Evolutionary conservation across 805 yeast species (phyloP).

Genomic region (Metschnikowia reukaufii): DNA sequence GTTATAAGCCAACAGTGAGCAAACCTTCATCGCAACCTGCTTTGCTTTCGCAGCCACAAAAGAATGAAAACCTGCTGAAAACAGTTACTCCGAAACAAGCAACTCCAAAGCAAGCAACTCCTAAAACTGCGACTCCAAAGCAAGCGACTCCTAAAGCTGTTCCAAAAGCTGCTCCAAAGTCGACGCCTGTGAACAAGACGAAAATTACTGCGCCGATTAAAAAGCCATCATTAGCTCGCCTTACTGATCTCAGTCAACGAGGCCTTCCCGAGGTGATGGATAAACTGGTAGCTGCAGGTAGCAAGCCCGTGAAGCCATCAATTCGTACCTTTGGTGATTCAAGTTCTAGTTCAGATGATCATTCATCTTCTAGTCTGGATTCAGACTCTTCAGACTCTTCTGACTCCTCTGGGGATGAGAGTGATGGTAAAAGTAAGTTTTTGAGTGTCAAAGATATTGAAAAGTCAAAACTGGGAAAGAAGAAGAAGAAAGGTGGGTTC

Average conservation of each 20-base stretch:
- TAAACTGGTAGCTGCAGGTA: background rate
- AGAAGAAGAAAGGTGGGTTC: slow-evolving; percentile 30
- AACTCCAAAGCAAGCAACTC: background rate
- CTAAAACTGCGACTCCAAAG: background rate
- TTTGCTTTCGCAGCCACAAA: background rate
- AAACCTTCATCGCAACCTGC: background rate
- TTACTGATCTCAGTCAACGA: slow-evolving; percentile 16
- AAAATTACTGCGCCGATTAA: background rate
- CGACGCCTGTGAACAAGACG: background rate
- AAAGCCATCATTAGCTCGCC: slow-evolving; percentile 7
- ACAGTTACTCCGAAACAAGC: background rate
- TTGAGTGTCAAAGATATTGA: slow-evolving; percentile 26
- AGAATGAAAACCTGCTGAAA: background rate
- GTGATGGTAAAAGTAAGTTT: slow-evolving; percentile 21
- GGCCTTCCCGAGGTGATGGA: slow-evolving; percentile 22
- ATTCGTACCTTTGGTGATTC: background rate
- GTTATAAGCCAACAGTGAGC: background rate
- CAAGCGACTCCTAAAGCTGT: background rate
- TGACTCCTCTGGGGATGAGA: slow-evolving; percentile 15
- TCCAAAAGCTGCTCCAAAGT: no score
- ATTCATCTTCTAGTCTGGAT: slow-evolving; percentile 14
- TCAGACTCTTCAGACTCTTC: slow-evolving; percentile 11
- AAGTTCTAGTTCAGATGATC: slow-evolving; percentile 9
- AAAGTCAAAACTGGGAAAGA: slow-evolving; percentile 16
- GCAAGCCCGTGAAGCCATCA: slow-evolving; percentile 7